Percentiles rank a stretch among this genome's conserved stretches.
Evolutionary conservation across 495 filamentous ascomycete species (phyloP).

Genomic region (Aspergillus panamensis): DNA sequence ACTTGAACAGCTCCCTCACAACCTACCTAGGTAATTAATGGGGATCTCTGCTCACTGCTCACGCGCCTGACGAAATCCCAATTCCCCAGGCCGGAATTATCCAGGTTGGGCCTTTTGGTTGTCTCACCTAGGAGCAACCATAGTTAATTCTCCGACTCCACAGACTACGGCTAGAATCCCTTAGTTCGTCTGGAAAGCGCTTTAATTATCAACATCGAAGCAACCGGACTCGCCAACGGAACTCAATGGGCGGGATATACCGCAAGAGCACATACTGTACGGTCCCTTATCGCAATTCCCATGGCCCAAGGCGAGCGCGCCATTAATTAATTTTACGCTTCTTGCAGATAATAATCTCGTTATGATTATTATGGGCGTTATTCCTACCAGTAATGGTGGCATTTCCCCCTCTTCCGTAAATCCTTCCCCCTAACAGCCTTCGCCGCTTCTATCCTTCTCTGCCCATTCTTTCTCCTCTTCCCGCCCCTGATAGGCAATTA

Average conservation of each 20-base stretch:
- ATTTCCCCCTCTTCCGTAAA: slow-evolving; percentile 1
- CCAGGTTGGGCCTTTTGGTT: too few species aligned
- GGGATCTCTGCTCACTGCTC: too few species aligned
- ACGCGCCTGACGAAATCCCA: background rate
- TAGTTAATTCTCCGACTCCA: background rate
- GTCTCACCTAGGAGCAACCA: too few species aligned
- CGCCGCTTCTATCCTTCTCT: background rate
- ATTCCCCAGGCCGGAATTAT: background rate
- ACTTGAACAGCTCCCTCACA: background rate
- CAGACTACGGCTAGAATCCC: background rate
- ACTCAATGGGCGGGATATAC: background rate
- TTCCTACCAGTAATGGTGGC: background rate
- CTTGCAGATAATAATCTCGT: background rate
- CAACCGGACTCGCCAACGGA: too few species aligned
- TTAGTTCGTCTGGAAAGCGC: too few species aligned
- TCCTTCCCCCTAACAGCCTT: background rate
- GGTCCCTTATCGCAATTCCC: slow-evolving; percentile 1
- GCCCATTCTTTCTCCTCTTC: slow-evolving; percentile 1
- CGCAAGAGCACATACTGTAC: background rate
- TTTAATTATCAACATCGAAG: too few species aligned
- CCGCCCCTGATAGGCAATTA: background rate
- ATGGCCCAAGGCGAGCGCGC: background rate
- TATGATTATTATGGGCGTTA: background rate
- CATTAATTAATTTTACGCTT: background rate
- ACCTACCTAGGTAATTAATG: background rate